Percentiles rank a stretch among this genome's conserved stretches.
Evolutionary conservation across 2,329 filamentous ascomycete genomes (phyloP).

Genomic region (Graphilbum sp.): DNA sequence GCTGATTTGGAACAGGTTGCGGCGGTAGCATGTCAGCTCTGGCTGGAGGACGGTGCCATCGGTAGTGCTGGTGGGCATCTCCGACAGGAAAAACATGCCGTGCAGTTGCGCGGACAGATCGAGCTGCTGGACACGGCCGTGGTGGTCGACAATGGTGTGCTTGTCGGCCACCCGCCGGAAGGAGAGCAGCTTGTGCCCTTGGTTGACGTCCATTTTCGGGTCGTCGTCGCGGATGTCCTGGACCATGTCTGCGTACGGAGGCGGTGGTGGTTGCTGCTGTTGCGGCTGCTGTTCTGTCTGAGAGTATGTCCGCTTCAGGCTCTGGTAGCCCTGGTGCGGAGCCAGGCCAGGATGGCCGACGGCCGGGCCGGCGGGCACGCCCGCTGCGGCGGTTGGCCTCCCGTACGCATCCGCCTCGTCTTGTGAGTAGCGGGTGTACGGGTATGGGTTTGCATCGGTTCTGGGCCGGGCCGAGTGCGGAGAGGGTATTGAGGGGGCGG

Average conservation of each 20-base stretch:
- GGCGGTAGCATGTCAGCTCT: constrained; percentile 87
- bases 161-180: constrained; percentile 43
- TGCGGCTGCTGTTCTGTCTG: constrained; percentile 27
- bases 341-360: constrained; percentile 23
- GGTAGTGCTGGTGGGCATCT: constrained; percentile 49
- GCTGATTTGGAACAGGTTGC: constrained; percentile 92
- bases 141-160: constrained; percentile 41
- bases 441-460: constrained; percentile 30
- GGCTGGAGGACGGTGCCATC: constrained; percentile 47
- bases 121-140: constrained; percentile 43
- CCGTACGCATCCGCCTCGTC: constrained; percentile 39
- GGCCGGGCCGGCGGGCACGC: not conserved
- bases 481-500: constrained; percentile 18
- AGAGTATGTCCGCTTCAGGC: constrained; percentile 40
- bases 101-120: constrained; percentile 59
- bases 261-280: constrained; percentile 4
- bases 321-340: constrained; percentile 35
- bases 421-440: constrained; percentile 36
- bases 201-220: constrained; percentile 38
- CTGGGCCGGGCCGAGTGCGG: constrained; percentile 33
- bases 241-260: constrained; percentile 42
- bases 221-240: constrained; percentile 43
- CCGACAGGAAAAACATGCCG: constrained; percentile 79
- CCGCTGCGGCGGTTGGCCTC: constrained; percentile 18
- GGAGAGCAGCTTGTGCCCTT: constrained; percentile 43